phyloP scores from a whole-genome alignment of 2,329 filamentous ascomycete species.

The Venturia effusa region DNA sequence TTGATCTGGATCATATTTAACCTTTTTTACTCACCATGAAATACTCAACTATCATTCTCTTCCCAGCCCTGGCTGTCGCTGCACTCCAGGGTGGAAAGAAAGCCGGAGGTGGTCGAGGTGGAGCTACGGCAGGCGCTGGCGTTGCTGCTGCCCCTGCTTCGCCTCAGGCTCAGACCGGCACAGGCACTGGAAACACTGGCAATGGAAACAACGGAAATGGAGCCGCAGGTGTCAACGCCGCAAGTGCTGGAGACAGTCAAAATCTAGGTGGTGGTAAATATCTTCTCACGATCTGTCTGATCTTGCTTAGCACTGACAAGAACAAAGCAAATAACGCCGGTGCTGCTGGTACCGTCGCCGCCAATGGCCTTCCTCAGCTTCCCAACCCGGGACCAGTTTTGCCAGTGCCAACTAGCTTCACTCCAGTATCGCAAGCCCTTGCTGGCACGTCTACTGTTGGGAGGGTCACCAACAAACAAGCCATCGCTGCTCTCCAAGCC shows the following conservation, averaged over 20 bases:
- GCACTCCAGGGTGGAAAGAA: not conserved
- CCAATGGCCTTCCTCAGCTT: constrained; percentile 10
- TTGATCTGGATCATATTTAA: constrained; percentile 4
- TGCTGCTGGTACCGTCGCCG: not conserved
- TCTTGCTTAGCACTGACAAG: not conserved
- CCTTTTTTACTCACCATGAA: constrained; percentile 9
- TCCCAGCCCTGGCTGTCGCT: constrained; percentile 7
- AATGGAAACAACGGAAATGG: not conserved
- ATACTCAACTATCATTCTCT: constrained; percentile 7
- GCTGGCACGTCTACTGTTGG: constrained; percentile 1
- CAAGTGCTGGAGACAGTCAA: not conserved
- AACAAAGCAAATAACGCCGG: constrained; percentile 7
- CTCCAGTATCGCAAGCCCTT: constrained; percentile 2
- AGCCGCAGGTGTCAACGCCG: not conserved
- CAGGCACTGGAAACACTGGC: not conserved
- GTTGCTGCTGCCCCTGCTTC: not conserved
- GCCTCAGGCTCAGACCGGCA: not conserved
- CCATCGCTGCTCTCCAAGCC: constrained; percentile 7
- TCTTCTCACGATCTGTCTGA: not conserved
- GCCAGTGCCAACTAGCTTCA: constrained; percentile 11
- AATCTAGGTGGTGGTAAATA: constrained; percentile 7
- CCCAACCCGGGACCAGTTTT: constrained; percentile 7
- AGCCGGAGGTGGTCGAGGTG: not conserved
- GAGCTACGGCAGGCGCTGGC: not conserved
- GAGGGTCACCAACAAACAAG: not conserved